Base-by-base conservation (phyloP, 163 green algal species). In the Prototheca wickerhamii region DNA sequence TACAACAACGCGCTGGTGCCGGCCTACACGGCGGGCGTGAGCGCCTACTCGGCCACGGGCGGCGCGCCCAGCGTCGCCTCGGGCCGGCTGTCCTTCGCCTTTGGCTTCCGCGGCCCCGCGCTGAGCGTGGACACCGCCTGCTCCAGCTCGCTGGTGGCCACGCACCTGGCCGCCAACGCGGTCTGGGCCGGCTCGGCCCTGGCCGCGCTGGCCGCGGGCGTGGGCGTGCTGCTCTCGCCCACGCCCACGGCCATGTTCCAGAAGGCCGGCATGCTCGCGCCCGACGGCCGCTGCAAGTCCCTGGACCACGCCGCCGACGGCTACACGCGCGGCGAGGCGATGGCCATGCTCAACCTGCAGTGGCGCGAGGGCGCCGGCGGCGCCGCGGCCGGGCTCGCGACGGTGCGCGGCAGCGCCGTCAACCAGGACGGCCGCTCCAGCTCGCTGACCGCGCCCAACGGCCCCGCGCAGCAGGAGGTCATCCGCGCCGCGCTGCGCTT, bases 391-490 rank as follows among this genome's bases (percentile, higher is more conserved):
- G 4, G 5, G 10, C 26, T 71, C 23, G 68, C 69, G 0, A 15
- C 87, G 7, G 43, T 93, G 17, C 2, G 30, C 3, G 83, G 77
- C 25, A 79, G 54, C 21, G 81, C 85, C 1, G 82, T 95, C 49
- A 95, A 96, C 63, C 89, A 96, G 76, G 89, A 96, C 69, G 89
- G 89, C 10, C 76, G 87, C 58, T 92, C 83, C 67, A 89, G 75
- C 75, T 71, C 63, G 55, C 70, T 95, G n/a, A 95, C 88, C 2
- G 88, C 88, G 2, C 88, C 88, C 56, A 94, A 89, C 70, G 88
- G 88, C 1, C 88, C 88, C 15, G 74, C 81, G 28, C 88, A 95
- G 75, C 79, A 90, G 69, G 79, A 68, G 5, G 84, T 83, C 23
- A 70, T 91, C 23, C 69, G 71, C 0, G 43, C 61, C 15, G 84